Evolutionary conservation across 495 filamentous ascomycete genomes (phyloP), one percentile per base, ranked within the genome.

Genomic region (Xylaria flabelliformis): DNA sequence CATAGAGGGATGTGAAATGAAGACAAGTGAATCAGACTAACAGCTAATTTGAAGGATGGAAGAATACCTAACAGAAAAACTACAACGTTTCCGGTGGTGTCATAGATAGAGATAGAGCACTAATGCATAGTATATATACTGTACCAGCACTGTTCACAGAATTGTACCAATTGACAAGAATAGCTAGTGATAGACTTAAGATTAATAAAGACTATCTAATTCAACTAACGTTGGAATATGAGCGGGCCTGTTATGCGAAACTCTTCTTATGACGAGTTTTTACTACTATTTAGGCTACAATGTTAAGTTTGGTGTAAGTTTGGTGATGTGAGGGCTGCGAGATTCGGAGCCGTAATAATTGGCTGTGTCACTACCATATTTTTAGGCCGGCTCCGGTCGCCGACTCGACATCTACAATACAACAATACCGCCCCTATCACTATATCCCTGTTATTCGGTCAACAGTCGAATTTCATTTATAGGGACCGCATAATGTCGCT

Each of bases 401-500:
- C 50, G 2, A 13, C 65, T 51, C 34, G 65, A 56, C 65, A 41
- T 50, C 46, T 24, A 24, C 58, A 61, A 21, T 21, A 39, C 29
- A 39, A 55, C 21, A 67, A 51, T 34, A 55, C 32, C 17, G 0
- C 19, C 1, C 19, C 65, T 44, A 44, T 42, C 36, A 15, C 15
- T 42, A 17, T 36, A 42, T 61, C 24, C 26, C 41, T 4, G 46
- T 70, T 51, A 4, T 26, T 41, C 17, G n/a, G 17, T 24, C 29
- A 58, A 48, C 34, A 19, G 50, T 64, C 58, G 15, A 4, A 12
- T 44, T 44, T 5, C 19, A 29, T 50, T 15, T 19, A 17, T 15
- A 19, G 29, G 9, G n/a, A 19, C 21, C 1, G n/a, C 9, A 56
- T 56, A 41, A 95, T 95, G 92, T 93, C 92, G 71, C 82, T 95